Evolutionary conservation across 169 alveolate genomes (phyloP).

Genomic region (Ichthyophthirius multifiliis): DNA sequence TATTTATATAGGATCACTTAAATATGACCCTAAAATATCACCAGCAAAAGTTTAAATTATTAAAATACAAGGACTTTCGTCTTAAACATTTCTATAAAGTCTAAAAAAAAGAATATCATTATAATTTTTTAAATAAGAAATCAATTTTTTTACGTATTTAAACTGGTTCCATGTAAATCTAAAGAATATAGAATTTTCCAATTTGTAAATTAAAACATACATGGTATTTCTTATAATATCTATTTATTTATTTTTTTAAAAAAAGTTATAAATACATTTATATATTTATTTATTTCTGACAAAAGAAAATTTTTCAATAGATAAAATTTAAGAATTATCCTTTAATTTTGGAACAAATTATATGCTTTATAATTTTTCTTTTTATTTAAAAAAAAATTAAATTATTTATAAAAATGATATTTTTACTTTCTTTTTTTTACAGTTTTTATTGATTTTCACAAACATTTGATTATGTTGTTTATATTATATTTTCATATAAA

Average conservation of each 20-base stretch:
- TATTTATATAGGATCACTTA: slow-evolving; percentile 8
- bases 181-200: slow-evolving; percentile 24
- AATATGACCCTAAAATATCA: slow-evolving; percentile 22
- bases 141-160: not conserved
- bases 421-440: not conserved
- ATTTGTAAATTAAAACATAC: slow-evolving; percentile 20
- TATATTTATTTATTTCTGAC: too few relatives aligned
- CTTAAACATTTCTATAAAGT: slow-evolving; percentile 4
- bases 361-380: not conserved
- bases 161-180: slow-evolving; percentile 22
- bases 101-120: not conserved
- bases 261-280: too few relatives aligned
- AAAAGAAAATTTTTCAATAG: too few relatives aligned
- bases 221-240: slow-evolving; percentile 23
- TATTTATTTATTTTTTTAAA: too few relatives aligned
- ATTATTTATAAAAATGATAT: not conserved
- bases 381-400: not conserved
- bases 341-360: not conserved
- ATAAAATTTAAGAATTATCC: not conserved
- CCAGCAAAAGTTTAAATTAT: slow-evolving; percentile 14
- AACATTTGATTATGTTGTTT: not conserved
- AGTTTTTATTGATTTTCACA: not conserved
- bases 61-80: slow-evolving; percentile 23
- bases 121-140: not conserved
- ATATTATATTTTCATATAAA: not conserved